Evolutionary conservation across 139 green algal genomes (phyloP).

Genomic region (Coelastrella sp.): DNA sequence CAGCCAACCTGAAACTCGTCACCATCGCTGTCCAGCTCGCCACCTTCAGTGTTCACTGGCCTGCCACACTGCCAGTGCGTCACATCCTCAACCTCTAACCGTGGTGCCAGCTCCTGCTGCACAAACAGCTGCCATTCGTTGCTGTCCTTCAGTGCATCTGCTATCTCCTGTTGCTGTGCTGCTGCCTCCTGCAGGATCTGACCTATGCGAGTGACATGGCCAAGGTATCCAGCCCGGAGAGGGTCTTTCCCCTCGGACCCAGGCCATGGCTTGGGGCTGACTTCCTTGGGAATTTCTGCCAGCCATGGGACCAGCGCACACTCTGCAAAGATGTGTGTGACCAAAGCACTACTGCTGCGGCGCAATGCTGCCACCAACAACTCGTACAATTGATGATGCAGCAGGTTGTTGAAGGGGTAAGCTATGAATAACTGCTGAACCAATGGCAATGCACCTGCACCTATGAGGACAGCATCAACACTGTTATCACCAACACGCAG

Average conservation of each 20-base stretch:
- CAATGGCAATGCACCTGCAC: slow-evolving; percentile 57
- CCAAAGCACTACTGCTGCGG: slow-evolving; percentile 54
- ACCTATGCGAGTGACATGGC: slow-evolving; percentile 85
- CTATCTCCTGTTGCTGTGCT: slow-evolving; percentile 43
- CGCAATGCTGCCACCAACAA: slow-evolving; percentile 70
- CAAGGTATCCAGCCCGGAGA: slow-evolving; percentile 85
- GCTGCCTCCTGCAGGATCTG: slow-evolving; percentile 59
- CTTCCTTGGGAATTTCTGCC: slow-evolving; percentile 58
- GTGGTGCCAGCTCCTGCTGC: slow-evolving; percentile 50
- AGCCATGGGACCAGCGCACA: slow-evolving; percentile 80
- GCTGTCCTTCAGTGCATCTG: slow-evolving; percentile 53
- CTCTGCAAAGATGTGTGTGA: slow-evolving; percentile 74
- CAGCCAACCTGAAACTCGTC: slow-evolving; percentile 67
- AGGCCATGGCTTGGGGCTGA: slow-evolving; percentile 55
- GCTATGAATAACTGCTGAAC: slow-evolving; percentile 81
- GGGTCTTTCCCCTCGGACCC: slow-evolving; percentile 54
- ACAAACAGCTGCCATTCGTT: slow-evolving; percentile 64
- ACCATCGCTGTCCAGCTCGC: slow-evolving; percentile 64
- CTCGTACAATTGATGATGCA: slow-evolving; percentile 81
- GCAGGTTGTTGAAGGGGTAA: slow-evolving; percentile 93
- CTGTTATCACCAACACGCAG: slow-evolving; percentile 70
- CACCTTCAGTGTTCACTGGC: slow-evolving; percentile 58
- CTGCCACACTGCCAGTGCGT: slow-evolving; percentile 72
- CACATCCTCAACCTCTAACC: slow-evolving; percentile 71
- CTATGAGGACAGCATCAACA: slow-evolving; percentile 72